These are phyloP conservation scores for Colletotrichum navitas DNA, from an alignment of 2,329 filamentous ascomycete genomes.

Conservation along the genomic window DNA sequence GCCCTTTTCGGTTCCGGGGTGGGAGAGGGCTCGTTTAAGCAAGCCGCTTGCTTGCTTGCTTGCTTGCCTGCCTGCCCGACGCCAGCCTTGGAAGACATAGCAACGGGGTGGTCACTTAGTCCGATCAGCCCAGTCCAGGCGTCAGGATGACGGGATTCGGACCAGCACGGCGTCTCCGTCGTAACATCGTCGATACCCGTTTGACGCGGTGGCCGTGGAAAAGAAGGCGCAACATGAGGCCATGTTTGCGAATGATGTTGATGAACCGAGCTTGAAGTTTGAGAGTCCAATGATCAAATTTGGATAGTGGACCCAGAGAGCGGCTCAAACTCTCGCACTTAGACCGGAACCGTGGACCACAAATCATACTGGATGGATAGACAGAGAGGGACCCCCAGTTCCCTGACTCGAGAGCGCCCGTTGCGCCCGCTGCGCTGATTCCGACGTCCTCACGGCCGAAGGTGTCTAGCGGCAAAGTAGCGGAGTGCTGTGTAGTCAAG, in stretches of 20 bases:
- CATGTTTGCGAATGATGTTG: not conserved
- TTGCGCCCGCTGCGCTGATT: slow-evolving; percentile 8
- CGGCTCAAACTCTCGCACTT: slow-evolving; percentile 37
- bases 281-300: not conserved
- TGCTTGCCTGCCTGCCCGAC: slow-evolving; percentile 14
- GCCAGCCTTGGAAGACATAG: slow-evolving; percentile 5
- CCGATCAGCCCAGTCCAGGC: slow-evolving; percentile 25
- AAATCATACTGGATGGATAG: not conserved
- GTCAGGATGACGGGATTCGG: slow-evolving; percentile 31
- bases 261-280: not conserved
- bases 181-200: slow-evolving; percentile 13
- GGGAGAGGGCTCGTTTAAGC: slow-evolving; percentile 3
- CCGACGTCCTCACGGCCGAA: slow-evolving; percentile 23
- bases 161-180: slow-evolving; percentile 28
- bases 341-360: slow-evolving; percentile 14
- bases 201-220: not conserved
- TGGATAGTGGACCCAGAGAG: slow-evolving; percentile 21
- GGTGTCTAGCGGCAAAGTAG: not conserved
- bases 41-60: not conserved
- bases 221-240: not conserved
- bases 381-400: not conserved
- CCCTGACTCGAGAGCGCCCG: slow-evolving; percentile 40
- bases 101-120: slow-evolving; percentile 16
- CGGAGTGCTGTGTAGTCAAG: not conserved
- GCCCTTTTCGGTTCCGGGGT: slow-evolving; percentile 13